Conservation (phyloP, 352 stramenopile species). For the Phytophthora capsici region DNA sequence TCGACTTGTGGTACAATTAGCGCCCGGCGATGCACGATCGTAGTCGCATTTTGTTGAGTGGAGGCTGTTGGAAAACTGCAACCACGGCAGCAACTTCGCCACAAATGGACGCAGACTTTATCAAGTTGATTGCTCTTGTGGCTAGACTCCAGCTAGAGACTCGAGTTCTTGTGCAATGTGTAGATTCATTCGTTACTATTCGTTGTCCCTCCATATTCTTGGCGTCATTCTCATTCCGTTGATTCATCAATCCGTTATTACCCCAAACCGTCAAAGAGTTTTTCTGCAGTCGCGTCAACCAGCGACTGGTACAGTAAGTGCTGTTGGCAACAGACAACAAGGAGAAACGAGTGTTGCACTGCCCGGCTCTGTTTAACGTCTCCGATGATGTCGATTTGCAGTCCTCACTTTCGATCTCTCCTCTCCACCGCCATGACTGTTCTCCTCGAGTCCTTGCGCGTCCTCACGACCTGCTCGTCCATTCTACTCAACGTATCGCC, state of each 20-base stretch:
- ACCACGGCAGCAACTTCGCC: constrained; percentile 26
- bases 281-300: neutral
- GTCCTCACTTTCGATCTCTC: constrained; percentile 26
- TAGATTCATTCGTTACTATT: too few species aligned
- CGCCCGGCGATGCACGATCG: constrained; percentile 13
- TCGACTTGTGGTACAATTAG: neutral
- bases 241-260: constrained; percentile 18
- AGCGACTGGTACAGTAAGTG: neutral
- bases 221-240: neutral
- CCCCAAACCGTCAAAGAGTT: constrained; percentile 1
- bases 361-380: constrained; percentile 13
- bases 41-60: constrained; percentile 8
- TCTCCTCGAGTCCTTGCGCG: constrained; percentile 40
- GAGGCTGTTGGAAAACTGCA: constrained; percentile 29
- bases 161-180: too few species aligned
- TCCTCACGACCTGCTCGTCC: constrained; percentile 42
- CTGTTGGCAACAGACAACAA: constrained; percentile 2
- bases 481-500: constrained; percentile 44
- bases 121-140: too few species aligned
- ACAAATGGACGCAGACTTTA: too few species aligned
- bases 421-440: constrained; percentile 29
- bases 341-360: neutral
- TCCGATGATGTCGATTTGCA: constrained; percentile 13
- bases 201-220: too few species aligned
- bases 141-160: too few species aligned